A percentile compares a stretch with the other conserved stretches of the same genome.
These are phyloP conservation scores for Phytophthora pinifolia DNA, from an alignment of 352 stramenopile species.

Conservation along the genomic window DNA sequence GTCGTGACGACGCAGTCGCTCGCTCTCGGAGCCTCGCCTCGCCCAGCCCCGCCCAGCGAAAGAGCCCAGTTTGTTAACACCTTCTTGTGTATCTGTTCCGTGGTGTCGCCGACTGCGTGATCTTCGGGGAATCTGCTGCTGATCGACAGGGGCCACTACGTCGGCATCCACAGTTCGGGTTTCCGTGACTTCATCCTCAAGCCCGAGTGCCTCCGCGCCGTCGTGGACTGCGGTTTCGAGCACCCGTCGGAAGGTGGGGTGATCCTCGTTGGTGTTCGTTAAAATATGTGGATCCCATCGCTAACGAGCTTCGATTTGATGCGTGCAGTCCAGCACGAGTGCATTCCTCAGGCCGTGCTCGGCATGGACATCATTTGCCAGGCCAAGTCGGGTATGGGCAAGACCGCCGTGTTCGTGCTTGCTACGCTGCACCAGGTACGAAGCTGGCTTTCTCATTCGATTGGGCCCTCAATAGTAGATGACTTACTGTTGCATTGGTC, in stretches of 20 bases:
- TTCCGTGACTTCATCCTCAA: constrained; percentile 99
- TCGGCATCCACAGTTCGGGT: constrained; percentile 98
- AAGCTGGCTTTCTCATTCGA: not conserved
- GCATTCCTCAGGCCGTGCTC: constrained; percentile 99
- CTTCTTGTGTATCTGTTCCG: constrained; percentile 85
- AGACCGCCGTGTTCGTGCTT: constrained; percentile 99
- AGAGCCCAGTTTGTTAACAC: constrained; percentile 70
- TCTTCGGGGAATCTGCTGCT: constrained; percentile 17
- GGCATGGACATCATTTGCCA: constrained; percentile 99
- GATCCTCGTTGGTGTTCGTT: not conserved
- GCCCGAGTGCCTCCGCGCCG: constrained; percentile 97
- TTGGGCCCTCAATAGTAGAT: not conserved
- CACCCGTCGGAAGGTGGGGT: constrained; percentile 97
- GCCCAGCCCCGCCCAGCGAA: constrained; percentile 15
- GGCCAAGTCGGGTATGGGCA: constrained; percentile 99
- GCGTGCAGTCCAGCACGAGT: constrained; percentile 96
- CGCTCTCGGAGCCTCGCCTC: constrained; percentile 14
- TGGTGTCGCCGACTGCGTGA: constrained; percentile 26
- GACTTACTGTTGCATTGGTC: constrained; percentile 1
- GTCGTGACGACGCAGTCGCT: constrained; percentile 28
- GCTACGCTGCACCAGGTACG: constrained; percentile 98
- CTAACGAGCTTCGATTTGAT: constrained; percentile 22
- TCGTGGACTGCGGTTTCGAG: constrained; percentile 99
- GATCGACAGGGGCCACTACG: constrained; percentile 96
- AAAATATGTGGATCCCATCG: not conserved